These are phyloP conservation scores for Craterostigma plantagineum DNA, from an alignment of 257 asterid species.

Conservation along the genomic window DNA sequence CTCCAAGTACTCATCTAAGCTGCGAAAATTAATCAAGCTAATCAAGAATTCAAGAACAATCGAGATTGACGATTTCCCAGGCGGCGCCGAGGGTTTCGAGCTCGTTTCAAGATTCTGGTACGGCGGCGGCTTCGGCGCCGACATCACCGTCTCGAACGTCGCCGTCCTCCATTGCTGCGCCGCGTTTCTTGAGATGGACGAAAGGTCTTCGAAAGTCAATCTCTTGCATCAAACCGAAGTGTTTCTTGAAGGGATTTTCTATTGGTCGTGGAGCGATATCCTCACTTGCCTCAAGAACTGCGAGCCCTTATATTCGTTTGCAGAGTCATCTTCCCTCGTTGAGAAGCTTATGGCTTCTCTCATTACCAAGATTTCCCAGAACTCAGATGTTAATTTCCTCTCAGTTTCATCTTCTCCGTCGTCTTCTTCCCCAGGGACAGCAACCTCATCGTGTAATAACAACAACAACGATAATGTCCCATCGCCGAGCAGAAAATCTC, in stretches of 20 bases:
- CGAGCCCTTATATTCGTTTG: slow-evolving; percentile 29
- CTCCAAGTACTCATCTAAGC: slow-evolving; percentile 30
- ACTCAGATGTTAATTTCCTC: slow-evolving; percentile 23
- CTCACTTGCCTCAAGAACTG: slow-evolving; percentile 32
- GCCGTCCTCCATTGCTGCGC: slow-evolving; percentile 47
- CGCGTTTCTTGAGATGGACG: slow-evolving; percentile 47
- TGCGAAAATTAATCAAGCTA: slow-evolving; percentile 38
- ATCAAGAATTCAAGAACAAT: slow-evolving; percentile 32
- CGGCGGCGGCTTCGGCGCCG: slow-evolving; percentile 38
- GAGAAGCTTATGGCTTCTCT: slow-evolving; percentile 27
- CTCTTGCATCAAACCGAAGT: slow-evolving; percentile 35
- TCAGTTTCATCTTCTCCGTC: slow-evolving; percentile 32
- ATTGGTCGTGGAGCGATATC: slow-evolving; percentile 58
- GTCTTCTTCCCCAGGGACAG: slow-evolving; percentile 47
- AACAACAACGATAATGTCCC: neutral
- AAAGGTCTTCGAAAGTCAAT: slow-evolving; percentile 19
- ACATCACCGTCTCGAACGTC: slow-evolving; percentile 33
- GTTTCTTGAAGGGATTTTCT: slow-evolving; percentile 40
- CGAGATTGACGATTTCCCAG: slow-evolving; percentile 44
- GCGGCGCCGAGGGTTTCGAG: slow-evolving; percentile 53
- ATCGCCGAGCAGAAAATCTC: slow-evolving; percentile 6
- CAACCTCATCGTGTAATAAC: slow-evolving; percentile 5
- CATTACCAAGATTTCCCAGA: slow-evolving; percentile 43
- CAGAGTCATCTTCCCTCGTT: slow-evolving; percentile 36
- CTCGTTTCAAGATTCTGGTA: slow-evolving; percentile 59